These are phyloP conservation scores for Crithidia mellificae DNA, from an alignment of 208 protist species.

Conservation along the genomic window DNA sequence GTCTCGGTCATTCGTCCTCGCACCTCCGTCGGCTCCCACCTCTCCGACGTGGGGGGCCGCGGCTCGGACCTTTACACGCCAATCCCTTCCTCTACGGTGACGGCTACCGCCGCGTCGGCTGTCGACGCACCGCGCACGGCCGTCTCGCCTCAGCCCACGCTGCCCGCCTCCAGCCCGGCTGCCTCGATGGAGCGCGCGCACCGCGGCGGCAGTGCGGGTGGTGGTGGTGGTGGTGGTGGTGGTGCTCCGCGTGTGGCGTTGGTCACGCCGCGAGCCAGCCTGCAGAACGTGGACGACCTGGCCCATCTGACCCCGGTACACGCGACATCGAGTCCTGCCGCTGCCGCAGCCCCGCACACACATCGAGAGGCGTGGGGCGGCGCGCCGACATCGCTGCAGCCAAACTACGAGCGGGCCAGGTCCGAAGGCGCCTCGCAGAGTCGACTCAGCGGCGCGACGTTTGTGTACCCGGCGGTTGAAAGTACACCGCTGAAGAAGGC, in stretches of 20 bases:
- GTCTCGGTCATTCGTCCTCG: slow-evolving; percentile 7
- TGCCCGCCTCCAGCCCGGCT: background rate
- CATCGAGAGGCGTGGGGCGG: slow-evolving; percentile 1
- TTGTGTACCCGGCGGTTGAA: background rate
- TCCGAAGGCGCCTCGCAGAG: background rate
- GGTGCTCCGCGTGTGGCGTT: background rate
- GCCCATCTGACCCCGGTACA: background rate
- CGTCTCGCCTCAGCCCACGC: background rate
- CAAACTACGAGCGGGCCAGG: background rate
- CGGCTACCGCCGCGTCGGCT: background rate
- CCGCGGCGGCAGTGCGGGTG: too few species aligned
- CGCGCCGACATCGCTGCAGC: slow-evolving; percentile 2
- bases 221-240: too few species aligned
- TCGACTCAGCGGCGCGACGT: slow-evolving; percentile 1
- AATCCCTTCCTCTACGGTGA: background rate
- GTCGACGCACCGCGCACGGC: too few species aligned
- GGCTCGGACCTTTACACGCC: slow-evolving; percentile 5
- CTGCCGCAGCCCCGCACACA: background rate
- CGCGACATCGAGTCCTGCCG: background rate
- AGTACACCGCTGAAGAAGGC: background rate
- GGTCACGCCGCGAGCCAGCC: slow-evolving; percentile 1
- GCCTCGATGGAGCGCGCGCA: background rate
- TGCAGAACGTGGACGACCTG: slow-evolving; percentile 18
- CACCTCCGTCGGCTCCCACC: slow-evolving; percentile 10
- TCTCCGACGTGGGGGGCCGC: background rate